Percentiles rank a stretch among this genome's conserved stretches.
Evolutionary conservation across 2,329 filamentous ascomycete species (phyloP).

Genomic region (Pseudogymnoascus sp.): DNA sequence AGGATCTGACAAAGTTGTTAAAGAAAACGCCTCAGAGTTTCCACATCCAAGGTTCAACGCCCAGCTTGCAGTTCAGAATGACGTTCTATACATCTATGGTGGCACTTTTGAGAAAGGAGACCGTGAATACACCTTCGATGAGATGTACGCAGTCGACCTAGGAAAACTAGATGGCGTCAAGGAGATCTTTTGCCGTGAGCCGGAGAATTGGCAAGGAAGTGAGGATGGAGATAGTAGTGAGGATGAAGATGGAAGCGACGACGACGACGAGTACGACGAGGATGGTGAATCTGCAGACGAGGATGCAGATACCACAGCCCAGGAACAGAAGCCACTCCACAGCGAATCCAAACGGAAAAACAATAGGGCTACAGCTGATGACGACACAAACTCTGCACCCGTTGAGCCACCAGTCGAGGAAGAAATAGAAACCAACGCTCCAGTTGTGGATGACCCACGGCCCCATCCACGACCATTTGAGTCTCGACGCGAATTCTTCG

Average conservation of each 20-base stretch:
- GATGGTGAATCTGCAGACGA: conserved; percentile 40
- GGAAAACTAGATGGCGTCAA: conserved; percentile 91
- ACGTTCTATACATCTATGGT: conserved; percentile 87
- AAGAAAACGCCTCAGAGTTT: conserved; percentile 67
- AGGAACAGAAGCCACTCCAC: conserved; percentile 26
- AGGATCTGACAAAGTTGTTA: conserved; percentile 47
- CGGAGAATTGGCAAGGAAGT: conserved; percentile 73
- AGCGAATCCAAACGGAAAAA: conserved; percentile 50
- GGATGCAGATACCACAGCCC: conserved; percentile 37
- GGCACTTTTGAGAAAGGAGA: conserved; percentile 95
- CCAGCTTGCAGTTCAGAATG: conserved; percentile 81
- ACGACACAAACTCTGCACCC: conserved; percentile 28
- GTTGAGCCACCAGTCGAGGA: conserved; percentile 55
- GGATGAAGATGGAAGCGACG: conserved; percentile 45
- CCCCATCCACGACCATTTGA: conserved; percentile 55
- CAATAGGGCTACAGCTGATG: conserved; percentile 34
- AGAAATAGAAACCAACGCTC: conserved; percentile 29
- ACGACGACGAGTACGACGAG: conserved; percentile 37
- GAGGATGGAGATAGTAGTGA: conserved; percentile 54
- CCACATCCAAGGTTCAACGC: conserved; percentile 89
- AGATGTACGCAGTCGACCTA: conserved; percentile 88
- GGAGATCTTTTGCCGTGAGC: conserved; percentile 77
- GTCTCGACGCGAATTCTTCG: conserved; percentile 83
- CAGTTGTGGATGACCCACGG: conserved; percentile 22
- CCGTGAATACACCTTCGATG: conserved; percentile 89